Evolutionary conservation across 352 stramenopile genomes (phyloP).

Genomic region (Phytophthora pini): DNA sequence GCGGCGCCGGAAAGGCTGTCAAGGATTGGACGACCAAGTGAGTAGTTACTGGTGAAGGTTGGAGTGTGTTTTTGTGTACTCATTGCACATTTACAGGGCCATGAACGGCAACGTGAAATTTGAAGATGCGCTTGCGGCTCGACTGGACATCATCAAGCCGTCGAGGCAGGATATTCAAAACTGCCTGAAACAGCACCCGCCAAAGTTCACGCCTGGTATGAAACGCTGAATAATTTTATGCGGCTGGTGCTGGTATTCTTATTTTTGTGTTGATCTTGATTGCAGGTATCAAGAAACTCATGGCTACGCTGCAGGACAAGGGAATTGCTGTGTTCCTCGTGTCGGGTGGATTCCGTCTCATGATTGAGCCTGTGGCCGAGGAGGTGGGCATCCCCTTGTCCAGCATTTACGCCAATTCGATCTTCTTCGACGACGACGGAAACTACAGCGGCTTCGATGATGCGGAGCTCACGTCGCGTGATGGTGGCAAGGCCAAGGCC

Average conservation of each 20-base stretch:
- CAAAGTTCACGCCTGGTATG: constrained; percentile 86
- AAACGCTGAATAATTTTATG: not conserved
- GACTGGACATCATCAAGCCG: constrained; percentile 96
- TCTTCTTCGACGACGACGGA: constrained; percentile 93
- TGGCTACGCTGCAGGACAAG: constrained; percentile 89
- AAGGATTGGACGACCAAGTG: constrained; percentile 94
- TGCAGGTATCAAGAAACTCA: constrained; percentile 88
- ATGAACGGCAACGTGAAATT: constrained; percentile 99
- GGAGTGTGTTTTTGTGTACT: constrained; percentile 1
- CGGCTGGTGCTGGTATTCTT: not conserved
- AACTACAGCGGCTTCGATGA: constrained; percentile 95
- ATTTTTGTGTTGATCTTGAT: not conserved
- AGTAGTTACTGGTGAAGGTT: constrained; percentile 17
- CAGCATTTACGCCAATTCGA: constrained; percentile 98
- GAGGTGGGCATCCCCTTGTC: constrained; percentile 80
- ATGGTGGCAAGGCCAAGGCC: constrained; percentile 81
- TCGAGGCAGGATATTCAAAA: constrained; percentile 88
- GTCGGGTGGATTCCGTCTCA: constrained; percentile 98
- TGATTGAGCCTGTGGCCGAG: constrained; percentile 98
- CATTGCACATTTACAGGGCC: constrained; percentile 64
- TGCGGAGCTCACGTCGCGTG: constrained; percentile 93
- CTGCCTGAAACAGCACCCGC: constrained; percentile 92
- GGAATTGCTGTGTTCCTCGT: constrained; percentile 97
- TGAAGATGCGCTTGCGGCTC: constrained; percentile 96
- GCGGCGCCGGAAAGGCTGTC: constrained; percentile 94